These are phyloP conservation scores for Oehlia diaphana DNA, from an alignment of 192 early-diverging fungal genomes.

Conservation along the genomic window DNA sequence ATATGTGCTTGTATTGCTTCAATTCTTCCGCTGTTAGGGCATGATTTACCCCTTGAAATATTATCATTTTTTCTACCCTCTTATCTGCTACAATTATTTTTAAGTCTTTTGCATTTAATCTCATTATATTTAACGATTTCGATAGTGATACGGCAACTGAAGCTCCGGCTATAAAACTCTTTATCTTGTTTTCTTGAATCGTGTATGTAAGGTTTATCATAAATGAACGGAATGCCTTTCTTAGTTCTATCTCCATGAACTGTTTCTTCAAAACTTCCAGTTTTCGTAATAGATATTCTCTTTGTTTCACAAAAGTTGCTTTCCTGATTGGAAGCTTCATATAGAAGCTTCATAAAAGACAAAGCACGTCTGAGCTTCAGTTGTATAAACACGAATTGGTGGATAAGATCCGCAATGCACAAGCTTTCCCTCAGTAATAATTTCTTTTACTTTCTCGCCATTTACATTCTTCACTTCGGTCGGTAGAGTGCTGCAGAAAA, in stretches of 20 bases:
- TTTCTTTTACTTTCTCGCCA: not conserved
- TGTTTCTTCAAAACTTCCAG: not conserved
- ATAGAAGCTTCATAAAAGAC: not conserved
- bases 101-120: not conserved
- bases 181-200: not conserved
- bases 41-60: not conserved
- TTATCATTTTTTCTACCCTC: not conserved
- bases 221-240: not conserved
- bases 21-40: not conserved
- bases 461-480: not conserved
- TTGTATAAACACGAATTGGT: too few species aligned
- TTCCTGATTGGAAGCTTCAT: not conserved
- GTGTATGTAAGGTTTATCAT: not conserved
- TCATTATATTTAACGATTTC: not conserved
- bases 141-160: not conserved
- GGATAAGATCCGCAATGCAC: too few species aligned
- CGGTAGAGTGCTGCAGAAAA: not conserved
- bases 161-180: not conserved
- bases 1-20: too few species aligned
- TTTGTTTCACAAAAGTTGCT: not conserved
- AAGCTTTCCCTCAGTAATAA: too few species aligned
- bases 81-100: not conserved
- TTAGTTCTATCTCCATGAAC: not conserved
- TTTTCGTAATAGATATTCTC: not conserved
- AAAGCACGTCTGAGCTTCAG: too few species aligned